Evolutionary conservation across 1,284 basidiomycete genomes (phyloP).

Genomic region (Rhodotorula sp.): DNA sequence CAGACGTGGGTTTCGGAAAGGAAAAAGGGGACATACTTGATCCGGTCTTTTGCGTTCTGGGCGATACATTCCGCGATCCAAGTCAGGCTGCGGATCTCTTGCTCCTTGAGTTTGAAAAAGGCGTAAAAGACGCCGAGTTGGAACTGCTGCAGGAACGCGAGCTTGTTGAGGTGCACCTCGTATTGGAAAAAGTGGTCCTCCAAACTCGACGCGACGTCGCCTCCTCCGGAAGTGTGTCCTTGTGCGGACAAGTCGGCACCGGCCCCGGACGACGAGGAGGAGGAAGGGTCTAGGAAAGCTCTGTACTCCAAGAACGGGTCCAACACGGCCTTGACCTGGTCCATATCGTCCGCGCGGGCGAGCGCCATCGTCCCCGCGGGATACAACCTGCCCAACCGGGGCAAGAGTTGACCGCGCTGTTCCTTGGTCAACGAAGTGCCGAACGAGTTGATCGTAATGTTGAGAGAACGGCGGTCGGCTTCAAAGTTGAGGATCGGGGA

Average conservation of each 20-base stretch:
- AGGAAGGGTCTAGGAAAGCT: conserved; percentile 74
- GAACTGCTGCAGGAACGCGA: conserved; percentile 82
- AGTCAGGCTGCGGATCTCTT: conserved; percentile 94
- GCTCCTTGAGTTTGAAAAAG: conserved; percentile 96
- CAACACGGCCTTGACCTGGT: conserved; percentile 83
- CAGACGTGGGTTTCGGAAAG: not conserved
- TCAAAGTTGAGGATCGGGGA: conserved; percentile 86
- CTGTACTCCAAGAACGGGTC: conserved; percentile 88
- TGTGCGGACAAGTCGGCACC: conserved; percentile 29
- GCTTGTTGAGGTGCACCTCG: conserved; percentile 91
- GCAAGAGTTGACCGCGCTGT: conserved; percentile 92
- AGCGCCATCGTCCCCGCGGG: conserved; percentile 94
- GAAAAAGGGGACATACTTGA: conserved; percentile 55
- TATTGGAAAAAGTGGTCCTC: conserved; percentile 94
- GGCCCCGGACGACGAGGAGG: conserved; percentile 45
- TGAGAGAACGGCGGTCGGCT: conserved; percentile 92
- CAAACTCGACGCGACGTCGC: conserved; percentile 56
- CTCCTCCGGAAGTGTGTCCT: conserved; percentile 18
- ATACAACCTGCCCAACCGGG: conserved; percentile 86
- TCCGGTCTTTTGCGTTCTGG: conserved; percentile 87
- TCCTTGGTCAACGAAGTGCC: conserved; percentile 93
- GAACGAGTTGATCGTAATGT: conserved; percentile 99
- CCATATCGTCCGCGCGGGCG: conserved; percentile 91
- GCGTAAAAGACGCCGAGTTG: conserved; percentile 82
- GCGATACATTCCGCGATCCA: conserved; percentile 66